These are phyloP conservation scores for Thecaphora thlaspeos DNA, from an alignment of 1,284 basidiomycete genomes.

Conservation along the genomic window DNA sequence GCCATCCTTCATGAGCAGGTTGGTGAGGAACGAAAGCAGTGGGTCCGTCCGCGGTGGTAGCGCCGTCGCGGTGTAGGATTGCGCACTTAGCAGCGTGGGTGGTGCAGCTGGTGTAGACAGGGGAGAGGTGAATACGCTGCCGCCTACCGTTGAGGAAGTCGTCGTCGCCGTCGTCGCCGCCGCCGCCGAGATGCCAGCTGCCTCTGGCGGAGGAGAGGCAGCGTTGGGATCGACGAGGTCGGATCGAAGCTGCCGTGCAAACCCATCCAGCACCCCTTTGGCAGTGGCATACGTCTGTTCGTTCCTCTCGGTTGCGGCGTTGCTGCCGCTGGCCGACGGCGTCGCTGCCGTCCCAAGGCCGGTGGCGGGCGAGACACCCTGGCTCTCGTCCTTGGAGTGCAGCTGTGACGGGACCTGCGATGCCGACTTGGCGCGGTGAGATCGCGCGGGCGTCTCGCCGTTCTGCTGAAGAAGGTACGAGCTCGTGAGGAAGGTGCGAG, in stretches of 20 bases:
- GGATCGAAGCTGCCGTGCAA: constrained; percentile 5
- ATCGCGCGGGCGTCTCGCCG: constrained; percentile 10
- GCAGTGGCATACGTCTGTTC: constrained; percentile 26
- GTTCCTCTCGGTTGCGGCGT: constrained; percentile 2
- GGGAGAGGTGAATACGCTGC: constrained; percentile 3
- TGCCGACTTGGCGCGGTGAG: constrained; percentile 12
- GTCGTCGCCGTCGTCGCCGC: background rate
- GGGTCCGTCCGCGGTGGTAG: constrained; percentile 48
- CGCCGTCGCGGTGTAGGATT: constrained; percentile 28
- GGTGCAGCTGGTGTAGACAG: too few relatives aligned
- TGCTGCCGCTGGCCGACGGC: too few relatives aligned
- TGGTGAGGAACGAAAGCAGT: constrained; percentile 54
- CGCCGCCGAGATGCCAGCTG: too few relatives aligned
- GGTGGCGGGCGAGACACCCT: background rate
- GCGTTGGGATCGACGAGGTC: constrained; percentile 1
- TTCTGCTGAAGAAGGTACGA: constrained; percentile 3
- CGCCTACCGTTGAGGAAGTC: constrained; percentile 1
- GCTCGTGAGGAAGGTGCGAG: too few relatives aligned
- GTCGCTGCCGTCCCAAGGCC: background rate
- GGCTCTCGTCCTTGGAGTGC: constrained; percentile 11
- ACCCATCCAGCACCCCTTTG: constrained; percentile 17
- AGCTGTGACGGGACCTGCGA: constrained; percentile 4
- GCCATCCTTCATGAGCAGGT: constrained; percentile 59
- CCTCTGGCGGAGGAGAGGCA: too few relatives aligned
- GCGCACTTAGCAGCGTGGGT: background rate